Conservation (phyloP, 768 basidiomycete species). For the Podaxis sp. region DNA sequence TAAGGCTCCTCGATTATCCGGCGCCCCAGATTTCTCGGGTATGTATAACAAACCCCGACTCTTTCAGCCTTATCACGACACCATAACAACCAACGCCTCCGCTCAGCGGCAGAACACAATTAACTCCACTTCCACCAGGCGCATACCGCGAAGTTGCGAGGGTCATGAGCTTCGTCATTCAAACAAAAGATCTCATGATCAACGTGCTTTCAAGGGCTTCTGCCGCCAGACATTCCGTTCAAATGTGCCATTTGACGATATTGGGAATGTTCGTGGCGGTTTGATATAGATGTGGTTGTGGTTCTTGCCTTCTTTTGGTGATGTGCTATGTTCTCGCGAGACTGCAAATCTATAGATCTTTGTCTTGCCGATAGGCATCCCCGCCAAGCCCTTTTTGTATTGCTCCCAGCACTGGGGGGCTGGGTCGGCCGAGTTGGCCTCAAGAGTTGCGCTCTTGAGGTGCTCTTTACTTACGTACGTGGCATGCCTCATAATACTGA, state of each 20-base stretch:
- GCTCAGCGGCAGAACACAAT: neutral
- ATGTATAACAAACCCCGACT: neutral
- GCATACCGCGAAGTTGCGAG: neutral
- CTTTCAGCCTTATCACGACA: neutral
- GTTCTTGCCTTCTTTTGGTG: neutral
- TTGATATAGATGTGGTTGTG: neutral
- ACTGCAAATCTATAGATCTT: neutral
- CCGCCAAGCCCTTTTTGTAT: neutral
- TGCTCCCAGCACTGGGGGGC: too few species aligned
- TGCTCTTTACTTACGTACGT: neutral
- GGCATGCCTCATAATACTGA: neutral
- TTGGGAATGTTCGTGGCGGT: neutral
- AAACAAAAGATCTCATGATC: constrained; percentile 1
- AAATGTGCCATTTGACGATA: neutral
- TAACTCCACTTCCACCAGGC: constrained; percentile 1
- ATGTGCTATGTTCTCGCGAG: neutral
- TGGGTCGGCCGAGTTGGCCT: too few species aligned
- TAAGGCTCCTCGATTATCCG: neutral
- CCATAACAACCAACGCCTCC: neutral
- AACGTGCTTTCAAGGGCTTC: neutral
- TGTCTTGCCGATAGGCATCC: neutral
- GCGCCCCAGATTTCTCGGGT: neutral
- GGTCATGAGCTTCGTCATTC: neutral
- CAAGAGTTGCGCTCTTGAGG: too few species aligned
- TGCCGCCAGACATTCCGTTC: neutral